Evolutionary conservation across 352 stramenopile genomes (phyloP), one percentile per base, ranked within the genome.

Genomic region (Phytophthora cryptogea): DNA sequence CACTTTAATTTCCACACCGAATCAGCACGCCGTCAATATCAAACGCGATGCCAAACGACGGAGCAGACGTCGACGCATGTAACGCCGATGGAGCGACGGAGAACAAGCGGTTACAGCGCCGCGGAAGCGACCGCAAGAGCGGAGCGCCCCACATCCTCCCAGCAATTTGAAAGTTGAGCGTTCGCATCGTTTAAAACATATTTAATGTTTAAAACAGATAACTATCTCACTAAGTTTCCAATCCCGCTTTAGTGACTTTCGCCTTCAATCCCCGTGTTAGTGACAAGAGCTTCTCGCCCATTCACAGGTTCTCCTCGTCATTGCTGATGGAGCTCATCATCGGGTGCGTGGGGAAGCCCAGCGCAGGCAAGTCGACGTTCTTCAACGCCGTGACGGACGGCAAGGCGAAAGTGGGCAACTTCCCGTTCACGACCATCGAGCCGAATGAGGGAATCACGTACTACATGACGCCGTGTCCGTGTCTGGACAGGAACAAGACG

Each of bases 11-110:
- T 32, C 16, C 44, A 16, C 32, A 92, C 86, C 90, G 81, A 45
- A 97, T 89, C 36, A 97, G 73, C 10, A 97, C 90, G 52, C 90
- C 90, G 40, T 97, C 90, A 37, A 97, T 97, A 61, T 97, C 90
- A 59, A 97, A 97, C 5, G 88, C 90, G 36, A 96, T 87, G 35
- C 86, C 87, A 36, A 94, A 93, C 23, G 78, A 77, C 7, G 71
- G 66, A 37, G 42, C 10, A 28, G 31, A 43, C 1, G 13, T 4
- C 9, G 42, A 32, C 7, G 47, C 20, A 32, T 30, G 46, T 1
- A 26, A 43, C 20, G 30, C 10, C 11, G 28, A 30, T 8, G 40
- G 46, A n/a, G 17, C 36, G 6, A 54, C 44, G 27, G 55, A 69
- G 26, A 66, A 56, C 28, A 50, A 40, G 27, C 63, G 63, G 13